A percentile compares a stretch with the other conserved stretches of the same genome.
Evolutionary conservation across 176 grass and related monocot species (phyloP).

Genomic region (Aegilops umbellulata): DNA sequence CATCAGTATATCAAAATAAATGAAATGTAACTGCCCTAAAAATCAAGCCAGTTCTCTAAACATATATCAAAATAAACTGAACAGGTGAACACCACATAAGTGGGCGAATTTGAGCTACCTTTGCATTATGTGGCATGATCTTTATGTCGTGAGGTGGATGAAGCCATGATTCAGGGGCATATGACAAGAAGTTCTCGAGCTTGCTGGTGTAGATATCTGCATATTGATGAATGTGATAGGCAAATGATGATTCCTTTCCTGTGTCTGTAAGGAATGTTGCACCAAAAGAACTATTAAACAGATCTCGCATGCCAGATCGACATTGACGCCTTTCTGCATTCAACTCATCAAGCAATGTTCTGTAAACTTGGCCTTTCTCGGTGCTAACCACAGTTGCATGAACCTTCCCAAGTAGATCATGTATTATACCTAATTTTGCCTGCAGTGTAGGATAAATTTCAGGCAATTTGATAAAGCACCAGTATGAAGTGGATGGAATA

Average conservation of each 20-base stretch:
- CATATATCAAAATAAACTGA: slow-evolving; percentile 6
- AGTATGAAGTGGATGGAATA: slow-evolving; percentile 2
- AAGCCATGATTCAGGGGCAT: slow-evolving; percentile 82
- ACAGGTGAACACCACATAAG: background rate
- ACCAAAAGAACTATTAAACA: slow-evolving; percentile 84
- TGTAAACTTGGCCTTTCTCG: slow-evolving; percentile 81
- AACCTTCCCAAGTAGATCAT: slow-evolving; percentile 90
- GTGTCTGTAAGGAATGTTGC: slow-evolving; percentile 97
- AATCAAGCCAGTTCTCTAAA: background rate
- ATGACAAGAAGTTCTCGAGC: slow-evolving; percentile 76
- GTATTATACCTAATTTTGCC: slow-evolving; percentile 95
- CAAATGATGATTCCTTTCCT: slow-evolving; percentile 87
- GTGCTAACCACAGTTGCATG: slow-evolving; percentile 82
- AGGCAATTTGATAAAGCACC: background rate
- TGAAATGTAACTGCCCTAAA: background rate
- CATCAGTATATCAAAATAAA: slow-evolving; percentile 14
- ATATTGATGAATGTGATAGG: slow-evolving; percentile 98
- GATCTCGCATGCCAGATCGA: slow-evolving; percentile 61
- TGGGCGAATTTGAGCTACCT: slow-evolving; percentile 47
- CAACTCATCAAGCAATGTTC: slow-evolving; percentile 71
- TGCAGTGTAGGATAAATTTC: slow-evolving; percentile 31
- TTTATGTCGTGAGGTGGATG: slow-evolving; percentile 98
- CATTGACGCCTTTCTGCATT: slow-evolving; percentile 79
- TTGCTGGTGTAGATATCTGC: slow-evolving; percentile 95
- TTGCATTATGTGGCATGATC: slow-evolving; percentile 97